These are phyloP conservation scores for Gaertneriomyces semiglobifer DNA, from an alignment of 192 early-diverging fungal species.

Conservation along the genomic window DNA sequence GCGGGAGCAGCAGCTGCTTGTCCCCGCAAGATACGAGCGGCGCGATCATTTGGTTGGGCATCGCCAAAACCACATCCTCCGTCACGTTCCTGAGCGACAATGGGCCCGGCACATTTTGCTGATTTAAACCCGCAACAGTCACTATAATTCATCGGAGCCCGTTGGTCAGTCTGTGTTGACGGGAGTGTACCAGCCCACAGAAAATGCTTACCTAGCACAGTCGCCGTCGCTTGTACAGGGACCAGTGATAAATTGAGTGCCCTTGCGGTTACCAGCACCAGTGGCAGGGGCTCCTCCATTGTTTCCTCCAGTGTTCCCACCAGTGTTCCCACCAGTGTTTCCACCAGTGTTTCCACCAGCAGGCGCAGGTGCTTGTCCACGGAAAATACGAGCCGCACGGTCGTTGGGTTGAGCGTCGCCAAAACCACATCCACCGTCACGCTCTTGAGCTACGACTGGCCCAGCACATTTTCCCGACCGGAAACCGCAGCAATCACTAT, in stretches of 20 bases:
- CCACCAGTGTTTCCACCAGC: neutral
- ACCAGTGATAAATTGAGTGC: conserved; percentile 33
- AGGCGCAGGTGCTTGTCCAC: conserved; percentile 16
- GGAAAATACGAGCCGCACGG: conserved; percentile 24
- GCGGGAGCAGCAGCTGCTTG: conserved; percentile 16
- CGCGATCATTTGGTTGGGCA: conserved; percentile 22
- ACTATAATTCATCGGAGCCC: too few species aligned
- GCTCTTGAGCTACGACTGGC: conserved; percentile 27
- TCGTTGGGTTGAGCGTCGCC: conserved; percentile 29
- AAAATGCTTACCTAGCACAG: conserved; percentile 25
- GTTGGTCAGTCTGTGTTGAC: too few species aligned
- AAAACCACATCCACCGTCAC: conserved; percentile 32
- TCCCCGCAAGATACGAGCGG: conserved; percentile 21
- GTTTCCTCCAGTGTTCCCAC: too few species aligned
- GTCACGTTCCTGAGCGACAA: conserved; percentile 32
- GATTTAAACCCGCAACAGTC: conserved; percentile 32
- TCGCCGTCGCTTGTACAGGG: conserved; percentile 25
- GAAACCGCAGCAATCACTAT: neutral
- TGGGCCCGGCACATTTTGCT: conserved; percentile 29
- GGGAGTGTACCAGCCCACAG: too few species aligned
- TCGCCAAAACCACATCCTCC: conserved; percentile 33
- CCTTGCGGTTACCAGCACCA: conserved; percentile 17
- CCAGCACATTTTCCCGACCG: conserved; percentile 27
- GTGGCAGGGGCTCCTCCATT: conserved; percentile 7
- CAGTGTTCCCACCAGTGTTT: too few species aligned